These are phyloP conservation scores for Arachis hypogaea DNA, from an alignment of 306 rosid genomes.

Conservation along the genomic window DNA sequence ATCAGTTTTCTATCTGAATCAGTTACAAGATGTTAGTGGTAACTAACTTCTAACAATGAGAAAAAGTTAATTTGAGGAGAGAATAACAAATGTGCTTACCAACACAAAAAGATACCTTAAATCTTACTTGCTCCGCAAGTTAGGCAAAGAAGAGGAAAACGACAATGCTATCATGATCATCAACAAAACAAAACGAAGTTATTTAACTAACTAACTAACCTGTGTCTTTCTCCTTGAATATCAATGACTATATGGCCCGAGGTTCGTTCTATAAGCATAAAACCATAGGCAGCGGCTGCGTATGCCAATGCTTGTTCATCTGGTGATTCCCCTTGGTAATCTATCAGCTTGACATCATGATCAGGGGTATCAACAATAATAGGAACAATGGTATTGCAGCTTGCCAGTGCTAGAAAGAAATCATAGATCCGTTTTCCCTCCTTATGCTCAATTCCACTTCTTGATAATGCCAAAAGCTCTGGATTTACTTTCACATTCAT, in stretches of 20 bases:
- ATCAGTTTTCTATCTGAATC: no score
- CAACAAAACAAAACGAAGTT: not conserved
- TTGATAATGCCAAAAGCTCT: slow-evolving; percentile 59
- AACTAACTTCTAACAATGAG: no score
- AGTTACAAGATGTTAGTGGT: no score
- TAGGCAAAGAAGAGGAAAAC: not conserved
- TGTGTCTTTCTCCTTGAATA: slow-evolving; percentile 72
- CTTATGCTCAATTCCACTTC: slow-evolving; percentile 47
- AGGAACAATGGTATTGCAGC: slow-evolving; percentile 98
- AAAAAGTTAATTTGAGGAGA: no score
- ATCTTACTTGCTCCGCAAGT: no score
- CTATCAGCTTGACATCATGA: slow-evolving; percentile 69
- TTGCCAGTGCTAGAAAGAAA: slow-evolving; percentile 90
- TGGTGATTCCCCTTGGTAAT: slow-evolving; percentile 99
- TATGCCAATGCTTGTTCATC: slow-evolving; percentile 95
- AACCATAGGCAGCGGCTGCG: slow-evolving; percentile 94
- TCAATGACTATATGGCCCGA: slow-evolving; percentile 86
- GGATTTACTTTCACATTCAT: slow-evolving; percentile 77
- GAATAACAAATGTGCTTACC: no score
- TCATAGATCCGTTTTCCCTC: slow-evolving; percentile 63
- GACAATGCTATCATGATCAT: not conserved
- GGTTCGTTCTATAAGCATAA: slow-evolving; percentile 86
- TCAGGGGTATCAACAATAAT: slow-evolving; percentile 71
- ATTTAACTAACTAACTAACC: slow-evolving; percentile 68
- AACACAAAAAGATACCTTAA: no score